Evolutionary conservation across 352 stramenopile genomes (phyloP).

Genomic region (Pythium folliculosum): DNA sequence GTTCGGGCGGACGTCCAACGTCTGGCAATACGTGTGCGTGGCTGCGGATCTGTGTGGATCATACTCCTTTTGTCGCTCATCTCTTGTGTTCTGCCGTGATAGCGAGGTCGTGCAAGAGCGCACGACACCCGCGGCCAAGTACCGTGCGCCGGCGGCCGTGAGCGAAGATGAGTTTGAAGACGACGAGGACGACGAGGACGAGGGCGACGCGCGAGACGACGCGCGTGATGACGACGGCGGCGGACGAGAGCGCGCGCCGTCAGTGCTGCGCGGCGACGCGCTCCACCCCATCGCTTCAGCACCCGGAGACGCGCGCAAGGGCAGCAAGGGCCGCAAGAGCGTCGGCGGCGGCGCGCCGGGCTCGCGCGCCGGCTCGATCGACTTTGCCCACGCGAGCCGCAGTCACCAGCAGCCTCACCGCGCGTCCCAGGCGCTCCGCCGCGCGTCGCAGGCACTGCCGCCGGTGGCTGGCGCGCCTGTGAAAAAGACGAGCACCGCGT

Average conservation of each 20-base stretch:
- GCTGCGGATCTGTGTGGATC: too few relatives aligned
- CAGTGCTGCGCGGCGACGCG: conserved; percentile 6
- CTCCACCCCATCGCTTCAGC: conserved; percentile 9
- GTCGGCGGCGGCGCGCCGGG: neutral
- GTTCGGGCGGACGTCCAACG: conserved; percentile 68
- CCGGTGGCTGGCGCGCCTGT: neutral
- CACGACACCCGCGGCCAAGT: conserved; percentile 29
- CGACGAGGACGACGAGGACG: conserved; percentile 7
- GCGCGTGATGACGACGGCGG: neutral
- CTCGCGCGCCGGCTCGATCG: neutral
- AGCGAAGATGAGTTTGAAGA: conserved; percentile 11
- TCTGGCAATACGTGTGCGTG: conserved; percentile 67
- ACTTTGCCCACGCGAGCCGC: neutral
- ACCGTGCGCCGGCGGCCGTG: conserved; percentile 6
- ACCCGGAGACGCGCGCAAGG: neutral
- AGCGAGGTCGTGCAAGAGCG: conserved; percentile 47
- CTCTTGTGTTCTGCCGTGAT: neutral
- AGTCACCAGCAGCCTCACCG: neutral
- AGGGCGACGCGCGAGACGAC: too few relatives aligned
- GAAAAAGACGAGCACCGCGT: conserved; percentile 1
- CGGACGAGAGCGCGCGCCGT: neutral
- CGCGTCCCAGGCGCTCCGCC: neutral
- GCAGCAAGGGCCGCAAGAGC: too few relatives aligned
- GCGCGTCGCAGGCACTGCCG: neutral
- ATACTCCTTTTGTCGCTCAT: too few relatives aligned